phyloP scores from a whole-genome alignment of 106 monocot genomes.

The Narthecium ossifragum region DNA sequence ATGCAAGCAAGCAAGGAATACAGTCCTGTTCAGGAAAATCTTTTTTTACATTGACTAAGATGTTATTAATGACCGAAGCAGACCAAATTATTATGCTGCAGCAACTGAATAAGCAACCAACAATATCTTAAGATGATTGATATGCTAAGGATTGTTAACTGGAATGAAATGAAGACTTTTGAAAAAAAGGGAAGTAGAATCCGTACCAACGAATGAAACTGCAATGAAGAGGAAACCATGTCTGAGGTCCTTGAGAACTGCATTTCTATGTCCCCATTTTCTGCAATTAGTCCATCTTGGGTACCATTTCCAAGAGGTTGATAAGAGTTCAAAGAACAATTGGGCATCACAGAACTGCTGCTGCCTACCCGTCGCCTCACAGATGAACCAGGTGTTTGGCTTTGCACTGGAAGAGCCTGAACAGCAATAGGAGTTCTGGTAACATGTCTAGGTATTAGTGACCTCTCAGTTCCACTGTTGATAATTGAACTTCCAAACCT shows the following conservation, averaged over 20 bases:
- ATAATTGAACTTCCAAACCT: conserved; percentile 15
- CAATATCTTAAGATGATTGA: too few species aligned
- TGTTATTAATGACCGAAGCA: too few species aligned
- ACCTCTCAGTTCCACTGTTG: conserved; percentile 13
- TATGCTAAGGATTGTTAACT: background rate
- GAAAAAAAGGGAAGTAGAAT: conserved; percentile 7
- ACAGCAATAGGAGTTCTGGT: conserved; percentile 30
- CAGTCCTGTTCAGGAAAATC: too few species aligned
- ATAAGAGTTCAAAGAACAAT: conserved; percentile 8
- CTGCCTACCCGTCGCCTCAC: conserved; percentile 8
- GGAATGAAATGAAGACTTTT: background rate
- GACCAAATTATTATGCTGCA: background rate
- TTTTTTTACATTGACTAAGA: too few species aligned
- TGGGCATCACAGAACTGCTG: background rate
- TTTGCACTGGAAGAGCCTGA: conserved; percentile 45
- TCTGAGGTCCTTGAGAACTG: conserved; percentile 14
- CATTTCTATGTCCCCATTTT: conserved; percentile 10
- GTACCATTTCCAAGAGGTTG: background rate
- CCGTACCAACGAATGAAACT: conserved; percentile 24
- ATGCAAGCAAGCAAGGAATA: too few species aligned
- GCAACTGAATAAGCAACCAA: too few species aligned
- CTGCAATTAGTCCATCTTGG: conserved; percentile 2
- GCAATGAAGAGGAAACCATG: background rate
- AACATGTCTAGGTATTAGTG: conserved; percentile 14
- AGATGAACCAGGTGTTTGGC: conserved; percentile 16